Conservation (phyloP, 75 land plant genomes). For the Pinus tabuliformis region DNA sequence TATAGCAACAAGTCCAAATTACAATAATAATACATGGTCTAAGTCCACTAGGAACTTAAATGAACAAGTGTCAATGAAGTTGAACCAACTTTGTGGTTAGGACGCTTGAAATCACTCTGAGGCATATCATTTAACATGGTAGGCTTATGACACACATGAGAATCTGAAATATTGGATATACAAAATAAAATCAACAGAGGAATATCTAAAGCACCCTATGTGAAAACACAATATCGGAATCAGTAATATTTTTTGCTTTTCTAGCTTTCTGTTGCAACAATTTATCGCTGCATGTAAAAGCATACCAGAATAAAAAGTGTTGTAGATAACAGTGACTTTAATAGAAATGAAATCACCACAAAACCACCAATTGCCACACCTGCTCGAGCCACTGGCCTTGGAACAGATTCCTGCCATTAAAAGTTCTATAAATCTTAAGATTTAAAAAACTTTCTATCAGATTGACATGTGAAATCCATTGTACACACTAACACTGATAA, state of each 20-base stretch:
- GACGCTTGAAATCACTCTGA: no score
- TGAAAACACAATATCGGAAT: not conserved
- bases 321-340: constrained; percentile 72
- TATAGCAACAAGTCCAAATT: no score
- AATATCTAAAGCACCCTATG: not conserved
- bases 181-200: constrained; percentile 1
- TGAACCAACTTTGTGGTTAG: no score
- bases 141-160: not conserved
- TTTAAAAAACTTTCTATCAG: not conserved
- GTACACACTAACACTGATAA: not conserved
- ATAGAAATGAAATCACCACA: constrained; percentile 28
- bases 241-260: not conserved
- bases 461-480: not conserved
- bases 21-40: no score
- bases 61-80: no score
- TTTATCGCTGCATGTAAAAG: not conserved
- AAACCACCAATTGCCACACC: constrained; percentile 46
- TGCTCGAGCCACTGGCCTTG: constrained; percentile 73
- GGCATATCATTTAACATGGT: not conserved
- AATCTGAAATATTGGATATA: not conserved
- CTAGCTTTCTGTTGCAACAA: not conserved
- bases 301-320: constrained; percentile 72
- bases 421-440: constrained; percentile 5
- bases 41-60: no score
- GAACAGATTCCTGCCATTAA: constrained; percentile 52